phyloP scores from a whole-genome alignment of 495 filamentous ascomycete species.

The Daldinia decipiens region DNA sequence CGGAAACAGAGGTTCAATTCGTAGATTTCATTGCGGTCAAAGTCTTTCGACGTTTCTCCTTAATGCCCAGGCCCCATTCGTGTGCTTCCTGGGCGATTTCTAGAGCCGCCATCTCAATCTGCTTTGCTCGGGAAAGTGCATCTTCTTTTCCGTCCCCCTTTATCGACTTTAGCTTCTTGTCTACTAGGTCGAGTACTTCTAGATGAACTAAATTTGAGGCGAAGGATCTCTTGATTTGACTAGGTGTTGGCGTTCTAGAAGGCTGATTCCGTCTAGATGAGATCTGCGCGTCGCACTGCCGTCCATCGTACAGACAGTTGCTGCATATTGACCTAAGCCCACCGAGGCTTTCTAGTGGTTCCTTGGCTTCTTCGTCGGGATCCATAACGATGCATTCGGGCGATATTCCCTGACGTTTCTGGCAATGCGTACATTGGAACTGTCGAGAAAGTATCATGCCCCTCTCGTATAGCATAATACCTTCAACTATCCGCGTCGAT shows the following conservation, averaged over 20 bases:
- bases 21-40: conserved; percentile 10
- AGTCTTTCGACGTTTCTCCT: conserved; percentile 29
- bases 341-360: neutral
- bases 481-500: conserved; percentile 29
- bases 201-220: conserved; percentile 22
- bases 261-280: conserved; percentile 12
- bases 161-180: conserved; percentile 19
- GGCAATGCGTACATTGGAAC: conserved; percentile 28
- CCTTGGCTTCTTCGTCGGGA: conserved; percentile 1
- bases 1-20: conserved; percentile 12
- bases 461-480: conserved; percentile 41
- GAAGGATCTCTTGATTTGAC: conserved; percentile 26
- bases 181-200: conserved; percentile 34
- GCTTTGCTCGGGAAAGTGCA: conserved; percentile 17
- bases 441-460: conserved; percentile 31
- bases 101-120: conserved; percentile 36
- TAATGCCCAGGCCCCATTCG: conserved; percentile 31
- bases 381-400: conserved; percentile 30
- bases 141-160: conserved; percentile 18
- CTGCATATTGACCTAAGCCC: conserved; percentile 22
- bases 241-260: conserved; percentile 30
- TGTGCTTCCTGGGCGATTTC: conserved; percentile 40
- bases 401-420: conserved; percentile 27
- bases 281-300: conserved; percentile 22
- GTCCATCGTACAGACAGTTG: conserved; percentile 35